phyloP scores from a whole-genome alignment of 2,329 filamentous ascomycete genomes.

The Nothophoma quercina region DNA sequence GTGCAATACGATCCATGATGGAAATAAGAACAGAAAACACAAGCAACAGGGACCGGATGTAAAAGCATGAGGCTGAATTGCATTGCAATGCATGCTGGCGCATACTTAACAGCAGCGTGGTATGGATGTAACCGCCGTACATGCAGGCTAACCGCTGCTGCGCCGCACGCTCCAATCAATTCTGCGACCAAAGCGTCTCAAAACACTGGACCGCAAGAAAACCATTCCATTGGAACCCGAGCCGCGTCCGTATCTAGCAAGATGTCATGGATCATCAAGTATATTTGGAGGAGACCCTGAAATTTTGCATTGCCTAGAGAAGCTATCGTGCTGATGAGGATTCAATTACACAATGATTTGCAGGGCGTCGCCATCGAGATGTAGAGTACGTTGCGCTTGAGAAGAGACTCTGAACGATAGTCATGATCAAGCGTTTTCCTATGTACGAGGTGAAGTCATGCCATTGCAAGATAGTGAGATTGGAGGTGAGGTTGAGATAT shows the following conservation, averaged over 20 bases:
- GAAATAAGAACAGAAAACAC: background rate
- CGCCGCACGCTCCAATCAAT: slow-evolving; percentile 19
- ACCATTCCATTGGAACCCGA: slow-evolving; percentile 9
- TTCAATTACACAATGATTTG: background rate
- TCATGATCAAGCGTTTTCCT: no score
- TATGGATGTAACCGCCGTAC: slow-evolving; percentile 15
- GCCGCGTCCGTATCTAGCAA: slow-evolving; percentile 1
- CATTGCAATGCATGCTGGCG: slow-evolving; percentile 5
- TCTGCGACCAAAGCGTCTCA: background rate
- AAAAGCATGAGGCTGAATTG: background rate
- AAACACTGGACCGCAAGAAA: slow-evolving; percentile 3
- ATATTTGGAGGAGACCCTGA: background rate
- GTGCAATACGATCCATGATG: background rate
- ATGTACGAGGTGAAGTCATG: no score
- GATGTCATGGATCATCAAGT: slow-evolving; percentile 3
- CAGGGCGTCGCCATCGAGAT: background rate
- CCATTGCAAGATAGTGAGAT: background rate
- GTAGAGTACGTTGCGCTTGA: background rate
- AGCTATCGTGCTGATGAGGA: background rate
- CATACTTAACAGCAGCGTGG: slow-evolving; percentile 7
- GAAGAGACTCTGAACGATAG: no score
- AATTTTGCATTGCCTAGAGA: background rate
- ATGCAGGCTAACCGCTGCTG: slow-evolving; percentile 14
- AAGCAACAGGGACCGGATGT: background rate
- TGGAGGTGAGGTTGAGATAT: background rate